Evolutionary conservation across 2,329 filamentous ascomycete genomes (phyloP).

Genomic region (Phaeosphaeriaceae sp.): DNA sequence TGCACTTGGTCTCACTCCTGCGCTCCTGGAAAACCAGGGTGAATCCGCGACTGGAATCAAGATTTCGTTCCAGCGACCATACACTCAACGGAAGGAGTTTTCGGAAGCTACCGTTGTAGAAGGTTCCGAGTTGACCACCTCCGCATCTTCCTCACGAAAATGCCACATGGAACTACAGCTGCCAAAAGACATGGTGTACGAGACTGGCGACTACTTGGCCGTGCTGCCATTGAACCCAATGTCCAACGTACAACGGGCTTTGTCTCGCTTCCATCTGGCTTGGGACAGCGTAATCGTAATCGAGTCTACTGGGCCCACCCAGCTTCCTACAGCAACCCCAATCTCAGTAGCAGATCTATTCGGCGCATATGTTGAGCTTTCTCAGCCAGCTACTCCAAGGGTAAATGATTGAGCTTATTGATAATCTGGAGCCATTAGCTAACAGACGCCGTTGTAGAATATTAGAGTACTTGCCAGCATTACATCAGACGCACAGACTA

Average conservation of each 20-base stretch:
- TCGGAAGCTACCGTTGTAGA: neutral
- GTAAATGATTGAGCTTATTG: too few species aligned
- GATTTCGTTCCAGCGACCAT: neutral
- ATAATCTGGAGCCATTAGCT: too few species aligned
- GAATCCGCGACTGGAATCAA: neutral
- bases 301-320: neutral
- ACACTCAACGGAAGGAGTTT: slow-evolving; percentile 19
- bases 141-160: slow-evolving; percentile 1
- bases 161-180: slow-evolving; percentile 26
- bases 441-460: neutral
- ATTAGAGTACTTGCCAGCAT: neutral
- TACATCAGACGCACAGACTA: neutral
- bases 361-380: slow-evolving; percentile 4
- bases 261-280: slow-evolving; percentile 14
- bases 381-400: neutral
- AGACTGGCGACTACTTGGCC: slow-evolving; percentile 75
- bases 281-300: slow-evolving; percentile 15
- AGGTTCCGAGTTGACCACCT: neutral
- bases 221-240: slow-evolving; percentile 68
- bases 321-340: neutral
- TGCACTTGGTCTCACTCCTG: neutral
- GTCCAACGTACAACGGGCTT: slow-evolving; percentile 14
- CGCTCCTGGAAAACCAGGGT: slow-evolving; percentile 13
- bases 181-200: slow-evolving; percentile 60
- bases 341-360: neutral